A percentile compares a stretch with the other conserved stretches of the same genome.
Evolutionary conservation across 345 rosid genomes (phyloP).

Genomic region (Crucihimalaya himalaica): DNA sequence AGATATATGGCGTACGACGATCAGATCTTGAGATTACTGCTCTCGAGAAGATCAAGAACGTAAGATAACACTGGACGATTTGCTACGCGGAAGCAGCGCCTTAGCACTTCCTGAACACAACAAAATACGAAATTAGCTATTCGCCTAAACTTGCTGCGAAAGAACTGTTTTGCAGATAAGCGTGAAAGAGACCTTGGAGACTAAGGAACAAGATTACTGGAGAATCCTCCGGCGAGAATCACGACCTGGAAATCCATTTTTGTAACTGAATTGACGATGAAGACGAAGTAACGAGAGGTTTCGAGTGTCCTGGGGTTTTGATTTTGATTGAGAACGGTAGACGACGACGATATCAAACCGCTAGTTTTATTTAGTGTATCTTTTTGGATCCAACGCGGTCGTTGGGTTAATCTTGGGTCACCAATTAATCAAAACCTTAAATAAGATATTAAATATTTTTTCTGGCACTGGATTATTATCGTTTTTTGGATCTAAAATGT

Average conservation of each 20-base stretch:
- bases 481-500: not conserved
- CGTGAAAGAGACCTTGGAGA: slow-evolving; percentile 59
- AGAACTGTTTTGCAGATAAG: not conserved
- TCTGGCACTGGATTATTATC: no score
- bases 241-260: slow-evolving; percentile 94
- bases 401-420: not conserved
- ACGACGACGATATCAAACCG: slow-evolving; percentile 21
- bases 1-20: slow-evolving; percentile 57
- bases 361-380: not conserved
- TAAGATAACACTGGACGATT: slow-evolving; percentile 88
- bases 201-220: slow-evolving; percentile 71
- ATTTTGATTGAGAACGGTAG: slow-evolving; percentile 18
- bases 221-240: slow-evolving; percentile 82
- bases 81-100: slow-evolving; percentile 90
- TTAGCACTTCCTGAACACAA: slow-evolving; percentile 73
- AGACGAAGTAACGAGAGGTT: slow-evolving; percentile 12
- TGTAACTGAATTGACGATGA: slow-evolving; percentile 13
- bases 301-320: slow-evolving; percentile 34
- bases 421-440: not conserved
- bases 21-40: slow-evolving; percentile 79
- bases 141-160: not conserved
- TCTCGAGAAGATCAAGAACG: slow-evolving; percentile 80
- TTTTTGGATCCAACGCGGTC: slow-evolving; percentile 1
- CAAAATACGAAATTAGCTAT: slow-evolving; percentile 1
- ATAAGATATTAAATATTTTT: not conserved